These are phyloP conservation scores for Glycine soja DNA, from an alignment of 306 rosid species.

Conservation along the genomic window DNA sequence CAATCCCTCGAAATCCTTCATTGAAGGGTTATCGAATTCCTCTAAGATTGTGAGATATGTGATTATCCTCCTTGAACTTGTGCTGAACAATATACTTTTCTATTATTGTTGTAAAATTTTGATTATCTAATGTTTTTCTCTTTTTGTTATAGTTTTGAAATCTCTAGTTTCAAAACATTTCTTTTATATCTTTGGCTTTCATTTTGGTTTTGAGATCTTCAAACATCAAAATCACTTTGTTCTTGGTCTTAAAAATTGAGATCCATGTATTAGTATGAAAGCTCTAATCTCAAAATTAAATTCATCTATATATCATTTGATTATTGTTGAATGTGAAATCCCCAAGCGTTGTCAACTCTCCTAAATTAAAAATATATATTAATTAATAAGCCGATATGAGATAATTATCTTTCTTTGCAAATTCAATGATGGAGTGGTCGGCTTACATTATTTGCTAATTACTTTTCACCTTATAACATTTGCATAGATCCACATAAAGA, in stretches of 20 bases:
- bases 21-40: background rate
- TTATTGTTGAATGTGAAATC: too few relatives aligned
- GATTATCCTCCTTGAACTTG: too few relatives aligned
- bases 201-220: background rate
- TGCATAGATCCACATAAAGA: slow-evolving; percentile 12
- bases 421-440: too few relatives aligned
- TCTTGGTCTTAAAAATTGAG: background rate
- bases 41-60: background rate
- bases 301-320: too few relatives aligned
- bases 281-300: background rate
- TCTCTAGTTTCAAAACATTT: background rate
- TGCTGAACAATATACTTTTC: background rate
- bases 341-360: too few relatives aligned
- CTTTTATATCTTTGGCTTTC: background rate
- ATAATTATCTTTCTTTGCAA: too few relatives aligned
- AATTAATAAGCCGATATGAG: too few relatives aligned
- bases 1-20: too few relatives aligned
- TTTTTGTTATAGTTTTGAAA: background rate
- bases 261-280: background rate
- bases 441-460: too few relatives aligned
- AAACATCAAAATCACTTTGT: background rate
- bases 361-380: too few relatives aligned
- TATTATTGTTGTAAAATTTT: background rate
- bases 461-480: too few relatives aligned
- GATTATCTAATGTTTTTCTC: background rate